Percentiles rank a stretch among this genome's conserved stretches.
Evolutionary conservation across 352 stramenopile species (phyloP).

Genomic region (Elongisporangium undulatum): DNA sequence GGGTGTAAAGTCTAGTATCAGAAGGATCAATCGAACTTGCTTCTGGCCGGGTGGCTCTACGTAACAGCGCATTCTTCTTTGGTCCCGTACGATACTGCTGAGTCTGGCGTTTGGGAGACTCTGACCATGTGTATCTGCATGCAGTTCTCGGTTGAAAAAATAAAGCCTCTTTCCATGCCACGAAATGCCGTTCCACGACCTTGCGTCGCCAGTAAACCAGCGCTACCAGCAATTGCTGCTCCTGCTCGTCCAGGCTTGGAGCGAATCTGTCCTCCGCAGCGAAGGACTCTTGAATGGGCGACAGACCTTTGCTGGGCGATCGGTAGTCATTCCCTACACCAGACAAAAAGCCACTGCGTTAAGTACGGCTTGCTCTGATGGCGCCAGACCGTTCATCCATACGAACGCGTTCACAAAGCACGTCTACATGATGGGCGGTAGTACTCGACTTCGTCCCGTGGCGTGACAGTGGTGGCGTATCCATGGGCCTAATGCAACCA

Average conservation of each 20-base stretch:
- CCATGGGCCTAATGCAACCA: background rate
- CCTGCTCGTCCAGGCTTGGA: constrained; percentile 21
- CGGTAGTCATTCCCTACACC: background rate
- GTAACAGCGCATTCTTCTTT: background rate
- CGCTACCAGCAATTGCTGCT: constrained; percentile 36
- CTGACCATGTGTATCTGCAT: background rate
- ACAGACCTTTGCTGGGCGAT: background rate
- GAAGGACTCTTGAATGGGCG: background rate
- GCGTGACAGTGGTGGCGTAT: background rate
- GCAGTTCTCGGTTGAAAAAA: background rate
- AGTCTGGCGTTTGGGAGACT: background rate
- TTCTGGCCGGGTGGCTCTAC: background rate
- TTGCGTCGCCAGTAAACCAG: constrained; percentile 44
- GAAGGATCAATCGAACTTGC: background rate
- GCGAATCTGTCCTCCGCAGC: background rate
- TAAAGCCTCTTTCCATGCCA: constrained; percentile 30
- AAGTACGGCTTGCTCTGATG: background rate
- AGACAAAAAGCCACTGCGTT: background rate
- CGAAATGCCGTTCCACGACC: constrained; percentile 31
- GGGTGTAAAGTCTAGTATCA: no score
- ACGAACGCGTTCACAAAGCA: background rate
- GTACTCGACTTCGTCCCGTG: background rate
- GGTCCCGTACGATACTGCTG: background rate
- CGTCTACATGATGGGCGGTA: background rate
- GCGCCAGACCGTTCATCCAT: background rate